Percentiles rank a stretch among this genome's conserved stretches.
Conservation (phyloP, 495 filamentous ascomycete genomes). For the Penicillium samsonianum region DNA sequence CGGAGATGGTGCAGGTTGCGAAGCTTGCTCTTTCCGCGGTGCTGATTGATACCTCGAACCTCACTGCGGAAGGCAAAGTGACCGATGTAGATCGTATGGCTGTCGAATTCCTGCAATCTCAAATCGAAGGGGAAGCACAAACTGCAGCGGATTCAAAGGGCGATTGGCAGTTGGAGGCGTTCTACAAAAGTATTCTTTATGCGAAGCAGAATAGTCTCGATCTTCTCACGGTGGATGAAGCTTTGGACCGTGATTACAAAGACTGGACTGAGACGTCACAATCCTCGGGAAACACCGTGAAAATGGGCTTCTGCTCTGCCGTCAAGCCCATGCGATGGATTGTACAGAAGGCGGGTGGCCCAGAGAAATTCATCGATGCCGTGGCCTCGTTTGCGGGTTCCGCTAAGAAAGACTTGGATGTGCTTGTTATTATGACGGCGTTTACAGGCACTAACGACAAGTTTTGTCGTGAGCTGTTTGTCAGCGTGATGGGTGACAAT, state of each 20-base stretch:
- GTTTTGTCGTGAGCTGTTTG: conserved; percentile 73
- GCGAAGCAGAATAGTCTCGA: conserved; percentile 74
- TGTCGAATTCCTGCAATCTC: conserved; percentile 61
- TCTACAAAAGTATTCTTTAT: conserved; percentile 61
- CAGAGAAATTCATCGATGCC: conserved; percentile 47
- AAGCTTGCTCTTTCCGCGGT: conserved; percentile 78
- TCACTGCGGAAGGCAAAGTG: conserved; percentile 68
- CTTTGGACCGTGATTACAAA: conserved; percentile 91
- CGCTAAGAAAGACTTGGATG: conserved; percentile 55
- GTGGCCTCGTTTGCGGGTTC: conserved; percentile 53
- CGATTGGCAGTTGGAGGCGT: conserved; percentile 50
- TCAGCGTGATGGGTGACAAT: conserved; percentile 57
- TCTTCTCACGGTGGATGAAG: conserved; percentile 65
- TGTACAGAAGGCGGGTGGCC: conserved; percentile 51
- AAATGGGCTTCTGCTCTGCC: conserved; percentile 73
- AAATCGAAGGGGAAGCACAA: conserved; percentile 38
- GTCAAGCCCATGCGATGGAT: conserved; percentile 68
- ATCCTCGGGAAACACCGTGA: conserved; percentile 32
- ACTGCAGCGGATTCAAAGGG: conserved; percentile 13
- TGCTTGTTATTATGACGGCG: conserved; percentile 78
- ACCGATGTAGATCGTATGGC: conserved; percentile 68
- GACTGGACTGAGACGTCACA: conserved; percentile 65
- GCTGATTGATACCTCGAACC: conserved; percentile 80
- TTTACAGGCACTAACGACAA: conserved; percentile 44
- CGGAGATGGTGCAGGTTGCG: conserved; percentile 60